Evolutionary conservation across 768 basidiomycete species (phyloP), one percentile per base, ranked within the genome.

Genomic region (Psilocybe sp.): DNA sequence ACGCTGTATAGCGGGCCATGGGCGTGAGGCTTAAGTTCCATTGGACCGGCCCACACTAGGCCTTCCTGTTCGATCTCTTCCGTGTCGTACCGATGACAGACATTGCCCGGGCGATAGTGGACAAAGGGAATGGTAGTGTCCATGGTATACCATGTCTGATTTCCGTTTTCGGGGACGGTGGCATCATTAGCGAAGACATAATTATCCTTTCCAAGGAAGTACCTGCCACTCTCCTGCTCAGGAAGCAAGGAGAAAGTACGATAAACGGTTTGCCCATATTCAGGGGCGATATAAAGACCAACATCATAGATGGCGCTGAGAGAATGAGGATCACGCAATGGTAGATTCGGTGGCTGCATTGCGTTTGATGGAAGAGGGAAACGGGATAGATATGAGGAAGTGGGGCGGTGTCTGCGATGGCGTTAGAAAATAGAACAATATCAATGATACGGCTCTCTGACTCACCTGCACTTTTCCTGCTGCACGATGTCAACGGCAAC

Each of bases 401-500:
- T 70, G n/a, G 73, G 67, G 7, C 66, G 60, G 14, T 65, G 71
- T 54, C 82, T 85, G 56, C 13, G 36, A 19, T 7, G 15, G n/a
- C 12, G 14, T 23, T 28, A 28, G 23, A 37, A 15, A 34, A 28
- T 12, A 48, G 31, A 41, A 52, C 15, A 31, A 12, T 11, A 32
- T 31, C 18, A 50, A 16, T n/a, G 20, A 19, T 39, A 31, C 39
- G 20, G 20, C 23, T 19, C 32, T 15, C 43, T 16, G 16, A 60
- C 79, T 32, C 58, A 89, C 89, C 85, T 75, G 65, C 76, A 85
- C 46, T 74, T 74, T 59, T 92, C 90, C 36, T 69, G 65, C 54
- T 93, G 90, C 32, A 78, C 63, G 23, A 89, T 56, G 48, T 85
- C 75, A 5, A 85, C 64, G 5, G 71, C 66, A 52, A 92, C 77